Conservation (phyloP, 352 stramenopile species). For the Globisporangium parvum region DNA sequence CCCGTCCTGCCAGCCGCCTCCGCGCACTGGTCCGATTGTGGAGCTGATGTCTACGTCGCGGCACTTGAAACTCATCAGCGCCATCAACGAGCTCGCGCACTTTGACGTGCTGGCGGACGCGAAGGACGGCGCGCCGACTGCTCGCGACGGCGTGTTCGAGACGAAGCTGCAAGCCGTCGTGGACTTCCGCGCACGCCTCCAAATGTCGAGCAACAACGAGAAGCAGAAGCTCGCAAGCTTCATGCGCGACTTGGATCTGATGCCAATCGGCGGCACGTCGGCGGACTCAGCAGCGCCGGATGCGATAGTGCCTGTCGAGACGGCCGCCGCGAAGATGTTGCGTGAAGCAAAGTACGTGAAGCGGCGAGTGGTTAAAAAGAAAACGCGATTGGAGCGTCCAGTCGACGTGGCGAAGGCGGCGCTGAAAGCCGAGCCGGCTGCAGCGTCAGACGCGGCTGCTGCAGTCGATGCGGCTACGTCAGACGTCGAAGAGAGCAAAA, state of each 20-base stretch:
- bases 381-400: neutral
- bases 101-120: conserved; percentile 32
- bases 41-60: conserved; percentile 69
- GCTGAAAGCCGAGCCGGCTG: neutral
- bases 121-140: conserved; percentile 10
- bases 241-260: conserved; percentile 28
- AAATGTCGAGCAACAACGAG: conserved; percentile 66
- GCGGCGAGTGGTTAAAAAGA: conserved; percentile 14
- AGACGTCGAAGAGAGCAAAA: conserved; percentile 10
- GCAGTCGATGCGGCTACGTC: neutral
- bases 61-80: conserved; percentile 63
- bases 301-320: neutral
- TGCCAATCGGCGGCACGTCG: neutral
- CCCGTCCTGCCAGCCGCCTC: conserved; percentile 43
- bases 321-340: conserved; percentile 11
- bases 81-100: conserved; percentile 70
- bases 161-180: conserved; percentile 60
- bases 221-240: conserved; percentile 55
- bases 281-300: neutral
- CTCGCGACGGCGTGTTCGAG: conserved; percentile 37
- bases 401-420: too few species aligned
- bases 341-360: conserved; percentile 17
- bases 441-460: neutral
- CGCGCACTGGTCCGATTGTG: conserved; percentile 43
- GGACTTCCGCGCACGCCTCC: conserved; percentile 61